These are phyloP conservation scores for Solanum chacoense DNA, from an alignment of 305 asterid species.

Conservation along the genomic window DNA sequence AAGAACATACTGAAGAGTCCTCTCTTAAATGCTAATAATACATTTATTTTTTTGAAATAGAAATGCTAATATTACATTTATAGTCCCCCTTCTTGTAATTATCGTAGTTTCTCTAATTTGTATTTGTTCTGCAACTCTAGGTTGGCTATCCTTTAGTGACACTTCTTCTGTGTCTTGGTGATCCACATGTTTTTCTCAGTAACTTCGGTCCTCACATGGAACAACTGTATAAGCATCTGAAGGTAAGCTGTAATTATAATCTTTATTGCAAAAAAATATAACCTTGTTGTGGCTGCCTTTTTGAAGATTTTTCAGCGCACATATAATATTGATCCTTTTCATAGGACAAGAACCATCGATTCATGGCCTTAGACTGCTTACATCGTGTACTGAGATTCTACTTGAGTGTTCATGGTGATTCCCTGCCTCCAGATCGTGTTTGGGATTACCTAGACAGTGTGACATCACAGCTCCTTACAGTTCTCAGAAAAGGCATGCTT, in stretches of 20 bases:
- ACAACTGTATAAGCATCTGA: conserved; percentile 90
- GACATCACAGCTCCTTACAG: conserved; percentile 90
- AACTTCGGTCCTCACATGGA: conserved; percentile 97
- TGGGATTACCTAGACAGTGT: conserved; percentile 99
- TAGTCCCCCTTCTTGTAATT: not conserved
- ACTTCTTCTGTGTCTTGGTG: conserved; percentile 96
- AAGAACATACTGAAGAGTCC: not conserved
- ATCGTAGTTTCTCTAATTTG: conserved; percentile 14
- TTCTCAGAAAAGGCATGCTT: conserved; percentile 90
- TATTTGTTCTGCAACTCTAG: conserved; percentile 29
- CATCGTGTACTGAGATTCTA: conserved; percentile 95
- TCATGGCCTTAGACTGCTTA: conserved; percentile 97
- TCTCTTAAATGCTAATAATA: not conserved
- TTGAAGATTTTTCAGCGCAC: not conserved
- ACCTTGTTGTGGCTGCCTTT: not conserved
- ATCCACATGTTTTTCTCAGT: conserved; percentile 77
- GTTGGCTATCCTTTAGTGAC: conserved; percentile 98
- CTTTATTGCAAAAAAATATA: not conserved
- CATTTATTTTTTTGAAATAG: not conserved
- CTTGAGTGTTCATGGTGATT: conserved; percentile 89
- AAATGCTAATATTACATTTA: not conserved
- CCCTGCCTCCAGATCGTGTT: conserved; percentile 85
- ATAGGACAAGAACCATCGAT: conserved; percentile 97
- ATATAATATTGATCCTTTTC: conserved; percentile 16
- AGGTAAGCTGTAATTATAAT: conserved; percentile 34